These are phyloP conservation scores for Hydrangea macrophylla DNA, from an alignment of 148 eudicot species.

Conservation along the genomic window DNA sequence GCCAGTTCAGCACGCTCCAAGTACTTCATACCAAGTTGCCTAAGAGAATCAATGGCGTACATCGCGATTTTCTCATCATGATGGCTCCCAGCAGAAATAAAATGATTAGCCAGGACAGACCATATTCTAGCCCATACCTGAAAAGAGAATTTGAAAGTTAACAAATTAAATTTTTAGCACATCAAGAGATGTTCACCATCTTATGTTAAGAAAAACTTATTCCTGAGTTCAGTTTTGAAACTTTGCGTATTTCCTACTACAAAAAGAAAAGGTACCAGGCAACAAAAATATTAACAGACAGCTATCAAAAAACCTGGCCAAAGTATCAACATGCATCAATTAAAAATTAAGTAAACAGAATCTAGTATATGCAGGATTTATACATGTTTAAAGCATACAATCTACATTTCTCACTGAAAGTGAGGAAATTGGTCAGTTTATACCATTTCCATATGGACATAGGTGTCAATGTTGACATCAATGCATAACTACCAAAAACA, in stretches of 20 bases:
- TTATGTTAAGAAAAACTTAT: background rate
- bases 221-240: too few relatives aligned
- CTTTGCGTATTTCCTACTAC: too few relatives aligned
- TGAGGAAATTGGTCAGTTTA: background rate
- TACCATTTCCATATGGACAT: background rate
- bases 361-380: background rate
- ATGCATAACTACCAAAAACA: background rate
- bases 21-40: conserved; percentile 97
- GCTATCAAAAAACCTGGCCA: conserved; percentile 2
- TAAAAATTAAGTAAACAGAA: background rate
- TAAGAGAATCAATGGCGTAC: conserved; percentile 96
- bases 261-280: too few relatives aligned
- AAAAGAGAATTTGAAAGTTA: conserved; percentile 19
- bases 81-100: conserved; percentile 97
- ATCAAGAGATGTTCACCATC: background rate
- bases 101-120: conserved; percentile 94
- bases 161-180: background rate
- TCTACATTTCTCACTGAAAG: background rate
- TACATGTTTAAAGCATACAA: background rate
- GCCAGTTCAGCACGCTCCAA: conserved; percentile 92
- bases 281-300: background rate
- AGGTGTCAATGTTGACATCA: background rate
- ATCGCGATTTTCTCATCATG: conserved; percentile 96
- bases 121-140: conserved; percentile 99
- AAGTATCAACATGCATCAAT: background rate